Base-by-base conservation (phyloP, 2,329 filamentous ascomycete genomes). In the Pseudogymnoascus sp. region DNA sequence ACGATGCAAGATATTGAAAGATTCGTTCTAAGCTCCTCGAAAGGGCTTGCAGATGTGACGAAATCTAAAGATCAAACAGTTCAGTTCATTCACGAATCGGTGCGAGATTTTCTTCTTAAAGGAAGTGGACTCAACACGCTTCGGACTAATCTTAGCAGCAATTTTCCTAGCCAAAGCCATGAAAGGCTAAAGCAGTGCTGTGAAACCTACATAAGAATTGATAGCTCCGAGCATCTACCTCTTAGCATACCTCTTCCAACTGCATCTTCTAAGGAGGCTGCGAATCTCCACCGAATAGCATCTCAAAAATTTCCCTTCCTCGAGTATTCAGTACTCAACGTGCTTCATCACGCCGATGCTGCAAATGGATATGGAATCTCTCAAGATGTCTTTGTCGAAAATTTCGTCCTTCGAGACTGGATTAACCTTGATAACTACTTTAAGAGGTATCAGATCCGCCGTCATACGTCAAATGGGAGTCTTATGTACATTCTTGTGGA, bases 161-260 rank as follows among this genome's bases (percentile, higher is more conserved):
- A 70, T 28, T 68, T 70, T 1, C 60, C 64, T 36, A 73, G 77
- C 18, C 74, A 63, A n/a, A 54, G 62, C 57, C 74, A 83, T 50
- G 74, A 81, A 1, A 66, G 59, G 18, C 67, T 81, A 5, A 81
- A 76, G 63, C 57, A 73, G 57, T 77, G 74, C 60, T 83, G 80
- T 63, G 58, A 70, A 1, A 61, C 59, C 1, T 78, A 81, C 61
- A 63, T 82, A 2, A 66, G 50, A 11, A 58, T 68, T 36, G 64
- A 71, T 61, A 63, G 65, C 9, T 61, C 47, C 18, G 38, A 64
- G 33, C 38, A 58, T 39, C 28, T 59, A n/a, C 61, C 59, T 18
- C 6, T 20, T 18, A 6, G n/a, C 61, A 33, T 43, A 63, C 7
- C 33, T 18, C 61, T 68, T 41, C 65, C 66, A 60, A 65, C 64